A percentile compares a stretch with the other conserved stretches of the same genome.
phyloP scores from a whole-genome alignment of 2,329 filamentous ascomycete genomes.

The Trichoderma asperellum region DNA sequence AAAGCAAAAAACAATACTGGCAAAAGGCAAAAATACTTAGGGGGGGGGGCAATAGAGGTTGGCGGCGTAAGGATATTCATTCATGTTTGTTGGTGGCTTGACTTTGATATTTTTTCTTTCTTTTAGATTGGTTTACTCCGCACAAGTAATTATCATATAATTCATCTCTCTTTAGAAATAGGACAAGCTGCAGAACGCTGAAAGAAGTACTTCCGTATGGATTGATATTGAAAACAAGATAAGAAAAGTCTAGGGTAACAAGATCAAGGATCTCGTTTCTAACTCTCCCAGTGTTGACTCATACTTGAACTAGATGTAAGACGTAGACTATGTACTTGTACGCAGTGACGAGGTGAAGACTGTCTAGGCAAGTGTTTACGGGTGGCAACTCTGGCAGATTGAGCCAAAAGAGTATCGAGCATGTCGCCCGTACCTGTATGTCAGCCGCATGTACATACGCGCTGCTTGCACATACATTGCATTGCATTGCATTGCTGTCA shows the following conservation, averaged over 20 bases:
- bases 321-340: not conserved
- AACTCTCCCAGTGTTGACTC: not conserved
- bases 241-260: not conserved
- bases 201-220: slow-evolving; percentile 5
- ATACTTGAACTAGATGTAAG: not conserved
- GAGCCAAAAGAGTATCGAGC: not conserved
- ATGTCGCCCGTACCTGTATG: not conserved
- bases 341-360: not conserved
- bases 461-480: not conserved
- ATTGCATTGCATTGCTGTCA: not conserved
- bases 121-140: not conserved
- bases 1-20: not conserved
- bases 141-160: not conserved
- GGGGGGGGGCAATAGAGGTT: not conserved
- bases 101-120: not conserved
- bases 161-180: not conserved
- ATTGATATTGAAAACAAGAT: not conserved
- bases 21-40: not conserved
- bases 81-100: not conserved
- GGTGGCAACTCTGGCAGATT: not conserved
- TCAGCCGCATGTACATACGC: not conserved
- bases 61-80: slow-evolving; percentile 15
- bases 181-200: not conserved
- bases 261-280: not conserved
- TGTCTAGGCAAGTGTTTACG: not conserved